Percentiles rank a stretch among this genome's conserved stretches.
Conservation (phyloP, 176 grass and related monocot species). For the Cenchrus purpureus region DNA sequence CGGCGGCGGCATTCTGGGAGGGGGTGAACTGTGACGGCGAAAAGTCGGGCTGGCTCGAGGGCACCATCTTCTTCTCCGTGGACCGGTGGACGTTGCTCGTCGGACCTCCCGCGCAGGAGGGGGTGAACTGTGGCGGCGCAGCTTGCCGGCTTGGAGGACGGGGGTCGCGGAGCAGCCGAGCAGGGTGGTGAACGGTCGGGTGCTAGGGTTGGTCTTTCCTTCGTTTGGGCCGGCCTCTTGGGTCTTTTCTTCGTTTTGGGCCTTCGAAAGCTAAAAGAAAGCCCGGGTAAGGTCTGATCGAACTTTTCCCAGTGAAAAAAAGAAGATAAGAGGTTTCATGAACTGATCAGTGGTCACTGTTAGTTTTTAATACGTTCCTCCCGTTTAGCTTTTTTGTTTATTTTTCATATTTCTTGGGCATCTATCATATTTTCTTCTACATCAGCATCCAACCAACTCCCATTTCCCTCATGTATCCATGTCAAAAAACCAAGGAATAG, state of each 20-base stretch:
- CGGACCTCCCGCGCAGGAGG: background rate
- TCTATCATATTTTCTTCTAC: background rate
- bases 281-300: no score
- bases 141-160: background rate
- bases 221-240: background rate
- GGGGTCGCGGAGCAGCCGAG: no score
- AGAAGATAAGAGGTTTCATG: no score
- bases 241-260: background rate
- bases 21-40: conserved; percentile 48
- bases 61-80: conserved; percentile 44
- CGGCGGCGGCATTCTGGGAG: conserved; percentile 51
- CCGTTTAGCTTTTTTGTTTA: no score
- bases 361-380: no score
- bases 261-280: no score
- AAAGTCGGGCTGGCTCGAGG: conserved; percentile 54
- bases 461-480: no score
- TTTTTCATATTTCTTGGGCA: no score
- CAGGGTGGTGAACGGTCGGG: no score
- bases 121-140: background rate
- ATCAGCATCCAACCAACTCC: background rate
- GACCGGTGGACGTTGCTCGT: background rate
- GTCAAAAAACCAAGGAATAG: no score
- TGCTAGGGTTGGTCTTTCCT: background rate
- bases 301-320: no score
- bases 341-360: no score